Evolutionary conservation across 352 stramenopile species (phyloP).

Genomic region (Phytophthora rubi): DNA sequence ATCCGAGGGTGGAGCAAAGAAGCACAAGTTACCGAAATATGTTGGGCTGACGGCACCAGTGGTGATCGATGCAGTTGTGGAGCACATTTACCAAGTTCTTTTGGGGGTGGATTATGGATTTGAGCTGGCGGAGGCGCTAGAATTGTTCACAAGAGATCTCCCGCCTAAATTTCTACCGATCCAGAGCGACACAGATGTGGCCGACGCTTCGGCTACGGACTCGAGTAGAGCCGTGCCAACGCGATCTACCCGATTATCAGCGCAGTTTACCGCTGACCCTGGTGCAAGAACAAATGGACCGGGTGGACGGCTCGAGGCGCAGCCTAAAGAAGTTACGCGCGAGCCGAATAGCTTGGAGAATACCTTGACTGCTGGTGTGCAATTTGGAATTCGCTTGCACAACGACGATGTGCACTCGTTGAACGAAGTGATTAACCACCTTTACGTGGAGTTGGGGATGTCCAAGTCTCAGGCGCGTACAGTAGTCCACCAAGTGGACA

Average conservation of each 20-base stretch:
- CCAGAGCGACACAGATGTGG: conserved; percentile 46
- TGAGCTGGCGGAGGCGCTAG: conserved; percentile 73
- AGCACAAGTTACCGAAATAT: conserved; percentile 71
- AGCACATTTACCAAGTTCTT: conserved; percentile 78
- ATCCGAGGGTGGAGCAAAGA: conserved; percentile 44
- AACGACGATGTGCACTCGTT: conserved; percentile 87
- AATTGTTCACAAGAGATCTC: conserved; percentile 70
- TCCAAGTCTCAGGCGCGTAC: conserved; percentile 57
- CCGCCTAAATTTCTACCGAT: conserved; percentile 53
- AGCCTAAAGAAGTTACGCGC: conserved; percentile 27
- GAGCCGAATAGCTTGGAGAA: conserved; percentile 19
- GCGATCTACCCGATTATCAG: conserved; percentile 22
- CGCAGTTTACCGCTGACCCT: conserved; percentile 29
- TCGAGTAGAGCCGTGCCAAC: conserved; percentile 10
- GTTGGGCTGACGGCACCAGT: conserved; percentile 55
- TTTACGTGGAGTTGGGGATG: conserved; percentile 61
- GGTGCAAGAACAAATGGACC: conserved; percentile 31
- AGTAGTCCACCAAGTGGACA: conserved; percentile 67
- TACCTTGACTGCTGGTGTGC: conserved; percentile 14
- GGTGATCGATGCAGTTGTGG: conserved; percentile 79
- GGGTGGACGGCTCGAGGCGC: conserved; percentile 29
- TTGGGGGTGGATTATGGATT: conserved; percentile 73
- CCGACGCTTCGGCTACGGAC: conserved; percentile 8
- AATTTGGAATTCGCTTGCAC: conserved; percentile 77
- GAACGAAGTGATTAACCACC: conserved; percentile 73